These are phyloP conservation scores for Eucalyptus erythrocorys DNA, from an alignment of 345 rosid genomes.

Conservation along the genomic window DNA sequence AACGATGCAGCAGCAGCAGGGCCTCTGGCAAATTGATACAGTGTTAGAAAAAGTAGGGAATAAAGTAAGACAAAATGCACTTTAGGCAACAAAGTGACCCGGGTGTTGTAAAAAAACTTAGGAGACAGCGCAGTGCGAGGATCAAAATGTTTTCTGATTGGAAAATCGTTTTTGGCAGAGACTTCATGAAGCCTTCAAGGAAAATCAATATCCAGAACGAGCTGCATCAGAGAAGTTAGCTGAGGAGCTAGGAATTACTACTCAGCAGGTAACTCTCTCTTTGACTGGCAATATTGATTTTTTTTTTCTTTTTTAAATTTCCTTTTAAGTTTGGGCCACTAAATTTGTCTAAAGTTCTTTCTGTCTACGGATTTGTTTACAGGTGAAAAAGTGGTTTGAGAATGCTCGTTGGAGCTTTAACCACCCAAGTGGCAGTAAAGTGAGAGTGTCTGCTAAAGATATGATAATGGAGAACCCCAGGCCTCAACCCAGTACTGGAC, in stretches of 20 bases:
- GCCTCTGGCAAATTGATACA: background rate
- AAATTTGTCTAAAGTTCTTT: background rate
- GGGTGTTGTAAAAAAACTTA: background rate
- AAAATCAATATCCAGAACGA: constrained; percentile 65
- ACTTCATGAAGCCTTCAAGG: constrained; percentile 37
- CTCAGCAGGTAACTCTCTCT: constrained; percentile 38
- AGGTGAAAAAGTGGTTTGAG: constrained; percentile 84
- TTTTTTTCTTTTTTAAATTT: background rate
- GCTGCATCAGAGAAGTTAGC: constrained; percentile 48
- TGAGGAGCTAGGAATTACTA: constrained; percentile 48
- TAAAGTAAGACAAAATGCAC: background rate
- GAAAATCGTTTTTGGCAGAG: constrained; percentile 23
- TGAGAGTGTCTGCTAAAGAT: background rate
- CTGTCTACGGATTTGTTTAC: background rate
- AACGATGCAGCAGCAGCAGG: background rate
- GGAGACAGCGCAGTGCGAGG: background rate
- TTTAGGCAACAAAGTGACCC: background rate
- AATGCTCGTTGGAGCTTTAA: constrained; percentile 64
- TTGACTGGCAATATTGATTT: background rate
- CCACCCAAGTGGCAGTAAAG: constrained; percentile 19
- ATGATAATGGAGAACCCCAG: constrained; percentile 4
- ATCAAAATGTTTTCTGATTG: background rate
- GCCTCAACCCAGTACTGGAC: background rate
- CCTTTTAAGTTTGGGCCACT: background rate
- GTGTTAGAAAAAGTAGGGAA: background rate